Conservation (phyloP, 1,139 yeast genomes). For the Pichia sp. region DNA sequence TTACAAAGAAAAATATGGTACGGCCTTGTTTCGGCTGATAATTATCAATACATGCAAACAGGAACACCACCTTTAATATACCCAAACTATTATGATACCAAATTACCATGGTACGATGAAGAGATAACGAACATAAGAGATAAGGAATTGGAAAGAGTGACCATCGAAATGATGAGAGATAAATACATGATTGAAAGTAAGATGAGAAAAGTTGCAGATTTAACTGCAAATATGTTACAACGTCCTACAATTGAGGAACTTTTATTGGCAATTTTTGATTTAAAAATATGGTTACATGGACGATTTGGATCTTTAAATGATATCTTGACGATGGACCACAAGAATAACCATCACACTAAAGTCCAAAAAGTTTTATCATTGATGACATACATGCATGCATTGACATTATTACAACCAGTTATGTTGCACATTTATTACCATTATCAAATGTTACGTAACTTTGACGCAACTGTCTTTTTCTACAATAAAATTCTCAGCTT, state of each 20-base stretch:
- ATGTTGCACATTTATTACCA: conserved; percentile 27
- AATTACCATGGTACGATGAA: conserved; percentile 33
- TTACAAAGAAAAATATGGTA: conserved; percentile 55
- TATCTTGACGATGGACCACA: conserved; percentile 18
- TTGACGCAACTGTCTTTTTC: conserved; percentile 21
- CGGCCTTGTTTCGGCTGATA: conserved; percentile 32
- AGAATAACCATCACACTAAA: conserved; percentile 20
- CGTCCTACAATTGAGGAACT: conserved; percentile 22
- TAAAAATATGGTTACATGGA: conserved; percentile 18
- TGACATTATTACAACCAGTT: conserved; percentile 27
- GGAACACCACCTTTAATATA: conserved; percentile 42
- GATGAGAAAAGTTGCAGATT: conserved; percentile 20
- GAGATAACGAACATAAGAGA: conserved; percentile 24
- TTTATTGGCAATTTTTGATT: conserved; percentile 12
- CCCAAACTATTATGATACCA: conserved; percentile 38
- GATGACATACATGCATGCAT: conserved; percentile 22
- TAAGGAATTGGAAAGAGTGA: conserved; percentile 25
- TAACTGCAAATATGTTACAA: conserved; percentile 23
- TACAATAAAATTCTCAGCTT: conserved; percentile 18
- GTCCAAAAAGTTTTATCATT: conserved; percentile 24
- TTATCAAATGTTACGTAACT: conserved; percentile 23
- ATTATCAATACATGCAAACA: conserved; percentile 35
- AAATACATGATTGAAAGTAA: conserved; percentile 18
- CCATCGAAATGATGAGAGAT: conserved; percentile 20
- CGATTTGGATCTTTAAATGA: conserved; percentile 20